Conservation (phyloP, 768 basidiomycete genomes). For the Calocybe cyanea region DNA sequence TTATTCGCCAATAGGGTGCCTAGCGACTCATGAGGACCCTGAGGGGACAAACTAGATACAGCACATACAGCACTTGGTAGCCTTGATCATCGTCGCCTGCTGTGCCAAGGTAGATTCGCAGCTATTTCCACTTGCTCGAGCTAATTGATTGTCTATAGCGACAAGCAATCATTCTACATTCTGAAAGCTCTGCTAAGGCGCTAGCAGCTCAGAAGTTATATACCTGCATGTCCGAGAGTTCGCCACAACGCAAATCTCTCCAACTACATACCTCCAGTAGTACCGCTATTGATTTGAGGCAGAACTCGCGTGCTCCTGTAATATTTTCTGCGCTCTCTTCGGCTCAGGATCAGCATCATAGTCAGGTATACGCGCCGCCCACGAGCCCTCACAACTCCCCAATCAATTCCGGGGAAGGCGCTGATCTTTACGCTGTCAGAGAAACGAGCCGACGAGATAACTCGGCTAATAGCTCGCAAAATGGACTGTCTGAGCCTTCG, state of each 20-base stretch:
- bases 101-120: no score
- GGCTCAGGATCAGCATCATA: conserved; percentile 14
- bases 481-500: conserved; percentile 7
- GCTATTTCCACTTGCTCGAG: no score
- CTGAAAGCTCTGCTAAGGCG: no score
- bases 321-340: conserved; percentile 6
- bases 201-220: no score
- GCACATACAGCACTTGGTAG: no score
- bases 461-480: not conserved
- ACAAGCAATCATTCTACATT: no score
- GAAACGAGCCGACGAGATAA: conserved; percentile 4
- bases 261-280: conserved; percentile 8
- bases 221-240: conserved; percentile 16
- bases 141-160: no score
- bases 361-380: conserved; percentile 16
- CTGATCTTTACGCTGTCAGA: conserved; percentile 13
- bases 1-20: no score
- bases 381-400: conserved; percentile 13
- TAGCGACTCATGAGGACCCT: no score
- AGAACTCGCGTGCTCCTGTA: conserved; percentile 6
- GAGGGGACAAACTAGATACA: no score
- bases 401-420: no score
- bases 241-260: conserved; percentile 8
- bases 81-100: no score
- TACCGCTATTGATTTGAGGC: conserved; percentile 11